Evolutionary conservation across 257 asterid species (phyloP).

Genomic region (Petunia secreta): DNA sequence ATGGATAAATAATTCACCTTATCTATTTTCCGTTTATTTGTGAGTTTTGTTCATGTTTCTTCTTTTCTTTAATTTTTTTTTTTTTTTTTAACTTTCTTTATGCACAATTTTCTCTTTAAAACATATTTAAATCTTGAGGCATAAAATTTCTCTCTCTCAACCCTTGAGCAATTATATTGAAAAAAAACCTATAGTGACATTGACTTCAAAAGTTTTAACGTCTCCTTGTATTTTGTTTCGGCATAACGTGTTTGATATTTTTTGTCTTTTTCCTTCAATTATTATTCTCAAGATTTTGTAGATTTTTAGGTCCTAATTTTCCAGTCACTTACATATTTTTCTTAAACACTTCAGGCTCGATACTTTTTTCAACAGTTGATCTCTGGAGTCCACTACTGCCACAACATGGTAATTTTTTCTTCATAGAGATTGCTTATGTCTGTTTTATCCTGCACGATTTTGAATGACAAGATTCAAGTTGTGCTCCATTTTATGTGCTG

Average conservation of each 20-base stretch:
- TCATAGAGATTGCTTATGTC: not conserved
- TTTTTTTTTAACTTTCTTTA: not conserved
- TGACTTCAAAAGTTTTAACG: no score
- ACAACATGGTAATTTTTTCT: conserved; percentile 51
- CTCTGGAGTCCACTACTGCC: conserved; percentile 80
- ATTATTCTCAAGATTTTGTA: not conserved
- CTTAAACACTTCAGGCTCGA: conserved; percentile 53
- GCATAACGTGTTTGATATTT: not conserved
- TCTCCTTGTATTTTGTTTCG: no score
- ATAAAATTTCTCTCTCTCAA: not conserved
- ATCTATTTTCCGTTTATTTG: no score
- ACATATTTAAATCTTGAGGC: not conserved
- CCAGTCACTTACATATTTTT: not conserved
- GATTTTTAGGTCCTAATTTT: not conserved
- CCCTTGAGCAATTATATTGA: no score
- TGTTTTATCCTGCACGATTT: not conserved
- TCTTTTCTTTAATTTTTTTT: not conserved
- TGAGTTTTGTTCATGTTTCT: not conserved
- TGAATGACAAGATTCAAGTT: no score
- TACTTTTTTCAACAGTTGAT: conserved; percentile 85
- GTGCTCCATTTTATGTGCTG: no score
- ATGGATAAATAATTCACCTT: not conserved
- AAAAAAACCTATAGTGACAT: no score
- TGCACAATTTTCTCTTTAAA: not conserved
- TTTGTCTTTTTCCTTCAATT: not conserved